These are phyloP conservation scores for Poronia punctata DNA, from an alignment of 495 filamentous ascomycete species.

Conservation along the genomic window DNA sequence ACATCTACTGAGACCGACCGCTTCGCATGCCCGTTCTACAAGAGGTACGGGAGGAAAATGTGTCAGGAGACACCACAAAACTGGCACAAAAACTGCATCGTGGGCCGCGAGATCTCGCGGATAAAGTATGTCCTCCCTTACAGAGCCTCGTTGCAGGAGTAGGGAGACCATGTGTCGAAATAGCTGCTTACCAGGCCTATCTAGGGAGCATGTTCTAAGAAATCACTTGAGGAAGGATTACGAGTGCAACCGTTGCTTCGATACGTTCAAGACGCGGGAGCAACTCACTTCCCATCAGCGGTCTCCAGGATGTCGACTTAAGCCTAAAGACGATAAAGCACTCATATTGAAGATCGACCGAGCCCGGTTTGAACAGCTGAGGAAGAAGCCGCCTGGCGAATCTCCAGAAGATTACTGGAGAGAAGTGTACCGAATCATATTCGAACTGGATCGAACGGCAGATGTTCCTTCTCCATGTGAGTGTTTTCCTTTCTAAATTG, in stretches of 20 bases:
- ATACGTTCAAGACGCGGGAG: not conserved
- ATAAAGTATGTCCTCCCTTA: not conserved
- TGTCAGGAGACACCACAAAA: not conserved
- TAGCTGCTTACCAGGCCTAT: not conserved
- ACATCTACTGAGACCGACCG: not conserved
- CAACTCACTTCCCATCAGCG: not conserved
- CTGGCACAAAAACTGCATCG: constrained; percentile 2
- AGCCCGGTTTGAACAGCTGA: not conserved
- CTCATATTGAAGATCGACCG: not conserved
- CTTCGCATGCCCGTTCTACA: constrained; percentile 1
- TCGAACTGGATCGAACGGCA: not conserved
- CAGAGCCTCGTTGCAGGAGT: not conserved
- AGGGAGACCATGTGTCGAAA: constrained; percentile 1
- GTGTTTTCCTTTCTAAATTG: no score
- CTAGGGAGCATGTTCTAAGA: no score
- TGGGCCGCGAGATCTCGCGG: not conserved
- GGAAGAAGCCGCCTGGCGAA: not conserved
- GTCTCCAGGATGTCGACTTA: not conserved
- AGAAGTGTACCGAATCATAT: not conserved
- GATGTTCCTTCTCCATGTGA: not conserved
- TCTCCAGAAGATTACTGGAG: not conserved
- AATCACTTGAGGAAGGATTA: no score
- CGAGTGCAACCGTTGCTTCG: not conserved
- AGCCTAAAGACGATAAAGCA: not conserved
- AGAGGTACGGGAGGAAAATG: not conserved